phyloP scores from a whole-genome alignment of 805 yeast species.

The Yamadazyma phyllophila region DNA sequence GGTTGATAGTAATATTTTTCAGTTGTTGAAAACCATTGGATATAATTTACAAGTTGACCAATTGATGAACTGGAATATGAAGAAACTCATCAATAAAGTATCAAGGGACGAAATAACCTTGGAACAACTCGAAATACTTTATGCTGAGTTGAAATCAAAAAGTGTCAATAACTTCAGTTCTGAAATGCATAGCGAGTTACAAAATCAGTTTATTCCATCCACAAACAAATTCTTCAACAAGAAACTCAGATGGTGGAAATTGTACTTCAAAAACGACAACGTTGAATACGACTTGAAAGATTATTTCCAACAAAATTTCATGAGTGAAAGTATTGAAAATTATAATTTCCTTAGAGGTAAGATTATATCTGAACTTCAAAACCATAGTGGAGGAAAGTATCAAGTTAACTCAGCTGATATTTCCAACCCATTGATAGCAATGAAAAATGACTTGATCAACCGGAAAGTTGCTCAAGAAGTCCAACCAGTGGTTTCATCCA shows the following conservation, averaged over 20 bases:
- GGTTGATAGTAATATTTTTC: constrained; percentile 35
- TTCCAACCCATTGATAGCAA: constrained; percentile 28
- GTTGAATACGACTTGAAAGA: constrained; percentile 43
- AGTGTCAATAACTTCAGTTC: constrained; percentile 29
- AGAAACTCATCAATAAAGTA: constrained; percentile 17
- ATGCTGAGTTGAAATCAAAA: constrained; percentile 20
- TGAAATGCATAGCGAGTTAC: constrained; percentile 36
- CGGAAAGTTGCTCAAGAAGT: constrained; percentile 28
- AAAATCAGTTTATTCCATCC: constrained; percentile 30
- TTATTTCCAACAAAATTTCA: constrained; percentile 31
- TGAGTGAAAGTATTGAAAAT: constrained; percentile 37
- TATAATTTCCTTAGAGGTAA: constrained; percentile 39
- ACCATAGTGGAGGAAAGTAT: constrained; percentile 22
- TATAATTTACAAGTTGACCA: constrained; percentile 25
- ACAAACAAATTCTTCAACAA: constrained; percentile 28
- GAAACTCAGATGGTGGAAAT: constrained; percentile 40
- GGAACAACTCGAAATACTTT: constrained; percentile 16
- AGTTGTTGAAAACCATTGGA: constrained; percentile 28
- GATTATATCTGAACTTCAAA: constrained; percentile 28
- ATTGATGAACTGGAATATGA: constrained; percentile 21
- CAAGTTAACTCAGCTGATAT: constrained; percentile 8
- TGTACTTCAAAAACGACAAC: constrained; percentile 42
- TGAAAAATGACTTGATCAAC: constrained; percentile 32
- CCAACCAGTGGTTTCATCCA: constrained; percentile 35
- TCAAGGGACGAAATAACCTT: constrained; percentile 14